Base-by-base conservation (phyloP, 169 alveolate genomes). In the Fabrea salina region DNA sequence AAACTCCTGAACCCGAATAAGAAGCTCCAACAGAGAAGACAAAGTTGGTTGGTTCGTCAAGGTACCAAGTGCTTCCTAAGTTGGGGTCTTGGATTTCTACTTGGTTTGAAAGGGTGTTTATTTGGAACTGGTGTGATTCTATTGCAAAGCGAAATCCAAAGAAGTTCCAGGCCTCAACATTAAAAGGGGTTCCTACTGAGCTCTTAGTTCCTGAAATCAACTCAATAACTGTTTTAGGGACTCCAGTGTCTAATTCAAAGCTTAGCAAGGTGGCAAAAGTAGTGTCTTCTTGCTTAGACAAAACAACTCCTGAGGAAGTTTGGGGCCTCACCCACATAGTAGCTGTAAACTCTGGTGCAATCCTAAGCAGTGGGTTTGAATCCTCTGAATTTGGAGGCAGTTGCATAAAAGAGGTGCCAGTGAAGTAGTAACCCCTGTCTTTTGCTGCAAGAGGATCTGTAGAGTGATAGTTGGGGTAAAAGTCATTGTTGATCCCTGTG, bases 351-450 rank as follows among this genome's bases (percentile, higher is more conserved):
- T 19, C 39, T 39, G 35, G 35, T 11, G 57, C 49, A 64, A 64
- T 19, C 16, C 27, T 4, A 35, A 64, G 19, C 0, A 64, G 25
- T 3, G 75, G 75, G 5, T 33, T 32, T 64, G 75, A 0, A 37
- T 19, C 16, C 5, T 37, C 75, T 22, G 75, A 19, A 4, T 19
- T 39, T 0, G 57, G 75, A 0, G 75, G 75, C 33, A 64, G 75
- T 41, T 19, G 27, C 75, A 64, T 37, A 37, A 19, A 64, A 64
- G 56, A 35, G n/a, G 57, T 16, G 0, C 75, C 75, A 3, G 50
- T 64, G 41, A 64, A 64, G 32, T 37, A 64, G 41, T 37, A 39
- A 7, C 75, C 75, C 30, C 75, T 32, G 30, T 64, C 2, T 32
- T 32, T 7, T 5, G 37, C 2, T 1, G 75, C 30, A 0, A 22